Evolutionary conservation across 805 yeast genomes (phyloP).

Genomic region (Wickerhamiella australiensis): DNA sequence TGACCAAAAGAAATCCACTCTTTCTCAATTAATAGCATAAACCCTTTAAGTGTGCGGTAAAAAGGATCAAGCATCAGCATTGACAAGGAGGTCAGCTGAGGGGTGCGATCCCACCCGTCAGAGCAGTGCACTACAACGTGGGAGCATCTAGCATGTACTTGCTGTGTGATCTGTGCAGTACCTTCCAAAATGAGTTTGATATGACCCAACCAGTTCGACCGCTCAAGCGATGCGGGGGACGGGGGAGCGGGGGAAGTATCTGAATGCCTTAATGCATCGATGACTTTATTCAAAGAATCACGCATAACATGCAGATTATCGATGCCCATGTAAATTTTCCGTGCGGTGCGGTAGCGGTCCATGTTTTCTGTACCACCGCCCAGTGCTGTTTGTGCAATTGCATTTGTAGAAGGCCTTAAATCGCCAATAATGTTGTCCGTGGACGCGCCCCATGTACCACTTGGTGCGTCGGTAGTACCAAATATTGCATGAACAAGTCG

Average conservation of each 20-base stretch:
- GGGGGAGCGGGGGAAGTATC: conserved; percentile 45
- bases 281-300: conserved; percentile 58
- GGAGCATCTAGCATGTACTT: conserved; percentile 70
- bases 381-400: conserved; percentile 88
- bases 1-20: conserved; percentile 96
- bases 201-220: conserved; percentile 71
- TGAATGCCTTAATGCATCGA: conserved; percentile 51
- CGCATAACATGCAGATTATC: conserved; percentile 95
- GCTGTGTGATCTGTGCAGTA: conserved; percentile 64
- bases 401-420: conserved; percentile 86
- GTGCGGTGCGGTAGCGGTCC: conserved; percentile 65
- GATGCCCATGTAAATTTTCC: conserved; percentile 71
- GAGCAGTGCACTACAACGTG: conserved; percentile 87
- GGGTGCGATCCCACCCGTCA: conserved; percentile 97
- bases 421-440: conserved; percentile 67
- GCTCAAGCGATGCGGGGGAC: conserved; percentile 44
- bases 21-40: conserved; percentile 72
- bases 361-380: conserved; percentile 97
- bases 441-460: conserved; percentile 26
- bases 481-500: conserved; percentile 64
- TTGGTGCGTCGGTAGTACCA: conserved; percentile 36
- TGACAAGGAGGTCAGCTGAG: conserved; percentile 73
- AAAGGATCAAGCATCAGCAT: conserved; percentile 85
- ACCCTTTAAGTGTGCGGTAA: conserved; percentile 78
- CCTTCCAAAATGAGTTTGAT: conserved; percentile 57